These are phyloP conservation scores for Sclerotinia borealis DNA, from an alignment of 2,329 filamentous ascomycete genomes.

Conservation along the genomic window DNA sequence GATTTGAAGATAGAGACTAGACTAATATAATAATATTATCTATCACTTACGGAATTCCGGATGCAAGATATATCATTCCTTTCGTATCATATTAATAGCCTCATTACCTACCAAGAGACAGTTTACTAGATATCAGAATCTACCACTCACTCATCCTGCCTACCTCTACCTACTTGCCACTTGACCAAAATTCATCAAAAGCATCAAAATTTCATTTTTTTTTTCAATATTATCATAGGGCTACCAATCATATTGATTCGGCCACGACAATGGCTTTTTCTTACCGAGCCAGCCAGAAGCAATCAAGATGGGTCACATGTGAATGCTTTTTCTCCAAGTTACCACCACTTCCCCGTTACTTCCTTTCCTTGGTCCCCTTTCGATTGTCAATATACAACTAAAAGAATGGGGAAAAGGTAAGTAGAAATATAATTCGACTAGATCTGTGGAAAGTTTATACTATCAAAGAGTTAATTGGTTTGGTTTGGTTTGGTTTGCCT, in stretches of 20 bases:
- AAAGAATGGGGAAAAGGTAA: not conserved
- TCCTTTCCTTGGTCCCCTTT: not conserved
- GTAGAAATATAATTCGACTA: not conserved
- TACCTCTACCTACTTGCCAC: too few species aligned
- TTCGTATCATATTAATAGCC: too few species aligned
- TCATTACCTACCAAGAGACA: too few species aligned
- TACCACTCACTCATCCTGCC: too few species aligned
- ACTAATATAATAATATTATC: too few species aligned
- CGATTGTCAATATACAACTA: not conserved
- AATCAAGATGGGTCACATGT: conserved; percentile 5
- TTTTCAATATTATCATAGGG: too few species aligned
- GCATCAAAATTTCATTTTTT: not conserved
- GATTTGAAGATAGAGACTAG: too few species aligned
- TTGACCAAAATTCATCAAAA: not conserved
- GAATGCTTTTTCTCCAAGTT: not conserved
- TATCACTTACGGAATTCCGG: too few species aligned
- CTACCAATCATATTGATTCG: not conserved
- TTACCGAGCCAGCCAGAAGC: conserved; percentile 6
- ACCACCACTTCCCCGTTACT: not conserved
- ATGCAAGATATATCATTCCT: not conserved
- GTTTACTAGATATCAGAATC: not conserved
- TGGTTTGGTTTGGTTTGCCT: not conserved
- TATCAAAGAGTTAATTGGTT: not conserved
- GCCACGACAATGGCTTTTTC: not conserved
- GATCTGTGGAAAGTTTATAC: not conserved